These are phyloP conservation scores for Blepharisma stoltei DNA, from an alignment of 73 alveolate species.

Conservation along the genomic window DNA sequence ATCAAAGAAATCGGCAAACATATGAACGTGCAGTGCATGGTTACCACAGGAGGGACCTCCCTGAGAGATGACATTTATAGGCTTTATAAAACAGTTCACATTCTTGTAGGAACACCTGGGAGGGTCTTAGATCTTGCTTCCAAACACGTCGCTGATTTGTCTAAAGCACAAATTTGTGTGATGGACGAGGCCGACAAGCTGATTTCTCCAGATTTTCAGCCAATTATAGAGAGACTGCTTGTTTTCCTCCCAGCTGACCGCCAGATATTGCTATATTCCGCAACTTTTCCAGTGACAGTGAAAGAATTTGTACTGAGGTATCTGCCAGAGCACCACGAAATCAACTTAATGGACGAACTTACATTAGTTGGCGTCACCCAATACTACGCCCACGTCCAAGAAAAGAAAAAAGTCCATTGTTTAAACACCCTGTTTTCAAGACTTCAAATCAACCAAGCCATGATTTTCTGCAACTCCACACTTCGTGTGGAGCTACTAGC, in stretches of 20 bases:
- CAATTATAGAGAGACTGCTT: slow-evolving; percentile 77
- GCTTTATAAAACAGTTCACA: slow-evolving; percentile 95
- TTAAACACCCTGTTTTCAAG: slow-evolving; percentile 73
- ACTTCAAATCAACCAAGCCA: slow-evolving; percentile 86
- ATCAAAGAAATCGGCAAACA: slow-evolving; percentile 88
- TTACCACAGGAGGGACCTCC: slow-evolving; percentile 94
- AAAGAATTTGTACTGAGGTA: slow-evolving; percentile 77
- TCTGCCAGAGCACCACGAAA: slow-evolving; percentile 77
- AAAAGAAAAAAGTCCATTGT: slow-evolving; percentile 79
- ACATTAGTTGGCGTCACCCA: slow-evolving; percentile 95
- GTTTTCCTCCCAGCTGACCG: slow-evolving; percentile 71
- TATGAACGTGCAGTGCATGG: slow-evolving; percentile 84
- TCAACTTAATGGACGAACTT: slow-evolving; percentile 95
- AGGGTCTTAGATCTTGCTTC: slow-evolving; percentile 94
- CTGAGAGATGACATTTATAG: slow-evolving; percentile 94
- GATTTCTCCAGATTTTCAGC: slow-evolving; percentile 86
- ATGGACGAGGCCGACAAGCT: slow-evolving; percentile 97
- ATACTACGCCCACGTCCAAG: slow-evolving; percentile 95
- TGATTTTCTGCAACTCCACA: slow-evolving; percentile 89
- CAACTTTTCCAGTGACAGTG: slow-evolving; percentile 94
- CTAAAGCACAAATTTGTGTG: slow-evolving; percentile 72
- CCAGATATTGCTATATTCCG: slow-evolving; percentile 94
- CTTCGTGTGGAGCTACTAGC: slow-evolving; percentile 90
- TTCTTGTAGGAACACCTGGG: slow-evolving; percentile 99
- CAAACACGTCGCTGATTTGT: slow-evolving; percentile 92